phyloP scores from a whole-genome alignment of 768 basidiomycete species.

The Rhodotorula kratochvilovae region DNA sequence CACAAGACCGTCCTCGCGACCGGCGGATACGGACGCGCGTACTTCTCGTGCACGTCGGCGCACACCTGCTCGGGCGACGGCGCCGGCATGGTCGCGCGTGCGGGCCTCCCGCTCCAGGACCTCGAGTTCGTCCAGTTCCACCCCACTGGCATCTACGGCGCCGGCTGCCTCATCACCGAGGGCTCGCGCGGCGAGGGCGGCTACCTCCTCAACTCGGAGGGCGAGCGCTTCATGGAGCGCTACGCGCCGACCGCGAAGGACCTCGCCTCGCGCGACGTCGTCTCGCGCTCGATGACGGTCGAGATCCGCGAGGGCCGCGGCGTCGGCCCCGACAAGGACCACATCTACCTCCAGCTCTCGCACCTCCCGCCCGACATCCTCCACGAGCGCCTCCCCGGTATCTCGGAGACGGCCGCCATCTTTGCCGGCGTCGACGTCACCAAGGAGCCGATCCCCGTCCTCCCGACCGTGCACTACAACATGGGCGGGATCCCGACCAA shows the following conservation, averaged over 20 bases:
- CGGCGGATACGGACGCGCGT: slow-evolving; percentile 94
- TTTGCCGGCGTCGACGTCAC: slow-evolving; percentile 99
- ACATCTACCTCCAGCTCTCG: slow-evolving; percentile 91
- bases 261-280: slow-evolving; percentile 97
- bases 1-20: slow-evolving; percentile 99
- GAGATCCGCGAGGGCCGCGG: slow-evolving; percentile 98
- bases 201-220: slow-evolving; percentile 94
- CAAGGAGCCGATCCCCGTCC: slow-evolving; percentile 97
- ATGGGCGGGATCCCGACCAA: slow-evolving; percentile 98
- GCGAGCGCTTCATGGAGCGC: slow-evolving; percentile 99
- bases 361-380: slow-evolving; percentile 94
- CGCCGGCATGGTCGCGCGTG: slow-evolving; percentile 95
- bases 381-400: slow-evolving; percentile 94
- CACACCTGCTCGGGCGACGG: slow-evolving; percentile 99
- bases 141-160: slow-evolving; percentile 98
- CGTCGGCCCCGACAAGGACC: slow-evolving; percentile 97
- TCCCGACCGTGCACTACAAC: slow-evolving; percentile 70
- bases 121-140: slow-evolving; percentile 99
- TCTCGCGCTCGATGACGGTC: slow-evolving; percentile 97
- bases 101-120: slow-evolving; percentile 94
- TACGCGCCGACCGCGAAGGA: slow-evolving; percentile 99
- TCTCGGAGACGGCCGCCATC: slow-evolving; percentile 98
- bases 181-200: slow-evolving; percentile 99
- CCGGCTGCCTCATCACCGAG: slow-evolving; percentile 97
- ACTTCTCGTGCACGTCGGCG: slow-evolving; percentile 97